Evolutionary conservation across 108 stramenopile species (phyloP), one percentile per base, ranked within the genome.

Genomic region (Cylindrotheca fusiformis): DNA sequence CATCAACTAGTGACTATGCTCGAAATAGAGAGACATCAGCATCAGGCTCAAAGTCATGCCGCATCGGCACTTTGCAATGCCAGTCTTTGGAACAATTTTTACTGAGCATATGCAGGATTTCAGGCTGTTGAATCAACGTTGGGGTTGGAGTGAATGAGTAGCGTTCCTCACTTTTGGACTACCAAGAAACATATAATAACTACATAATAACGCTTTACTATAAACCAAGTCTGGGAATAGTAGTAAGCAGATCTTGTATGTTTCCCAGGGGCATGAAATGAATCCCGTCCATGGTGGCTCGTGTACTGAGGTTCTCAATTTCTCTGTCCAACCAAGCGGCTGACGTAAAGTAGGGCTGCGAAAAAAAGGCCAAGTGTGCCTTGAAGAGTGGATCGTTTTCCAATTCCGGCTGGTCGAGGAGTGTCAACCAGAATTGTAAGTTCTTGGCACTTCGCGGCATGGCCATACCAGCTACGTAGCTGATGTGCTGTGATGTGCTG

Each of bases 191-290:
- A n/a, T n/a, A n/a, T n/a, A n/a, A n/a, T n/a, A n/a, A n/a, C n/a
- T n/a, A n/a, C n/a, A n/a, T n/a, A n/a, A n/a, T n/a, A n/a, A n/a
- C n/a, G n/a, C n/a, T n/a, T n/a, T n/a, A n/a, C n/a, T n/a, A n/a
- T n/a, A n/a, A n/a, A n/a, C n/a, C n/a, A n/a, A n/a, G n/a, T n/a
- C n/a, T n/a, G n/a, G n/a, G n/a, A n/a, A n/a, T n/a, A n/a, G n/a
- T n/a, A 18, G 54, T 55, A 29, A 32, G 27, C 20, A 71, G 47
- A 31, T 71, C 69, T 19, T 50, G 33, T 20, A 48, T 71, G 30
- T 80, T 80, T 27, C 32, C 0, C 32, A 80, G 52, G 0, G 79
- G 79, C 79, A 80, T 80, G 32, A 63, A 72, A 52, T 80, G 79
- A 48, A 80, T 32, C 18, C 79, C 79, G 52, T 80, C 60, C 25